Percentiles rank a stretch among this genome's conserved stretches.
Evolutionary conservation across 1,139 yeast genomes (phyloP).

Genomic region (Casaregolazyma lundiana): DNA sequence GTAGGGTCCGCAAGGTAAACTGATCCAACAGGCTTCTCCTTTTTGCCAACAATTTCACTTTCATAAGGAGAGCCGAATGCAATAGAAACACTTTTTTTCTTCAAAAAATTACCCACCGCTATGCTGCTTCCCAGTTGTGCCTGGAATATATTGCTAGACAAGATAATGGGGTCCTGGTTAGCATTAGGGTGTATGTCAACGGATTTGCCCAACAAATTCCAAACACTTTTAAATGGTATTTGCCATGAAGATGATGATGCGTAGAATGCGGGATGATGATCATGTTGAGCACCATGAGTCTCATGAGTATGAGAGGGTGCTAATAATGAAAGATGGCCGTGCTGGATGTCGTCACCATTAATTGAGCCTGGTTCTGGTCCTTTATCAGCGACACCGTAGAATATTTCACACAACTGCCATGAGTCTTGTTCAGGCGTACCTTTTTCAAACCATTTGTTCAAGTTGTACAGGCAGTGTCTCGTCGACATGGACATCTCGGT

Average conservation of each 20-base stretch:
- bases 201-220: not conserved
- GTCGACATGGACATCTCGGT: slow-evolving; percentile 42
- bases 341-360: slow-evolving; percentile 1
- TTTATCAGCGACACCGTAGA: slow-evolving; percentile 24
- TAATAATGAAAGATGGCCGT: not conserved
- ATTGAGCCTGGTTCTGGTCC: slow-evolving; percentile 4
- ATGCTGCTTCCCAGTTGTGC: slow-evolving; percentile 41
- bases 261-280: not conserved
- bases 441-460: slow-evolving; percentile 41
- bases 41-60: slow-evolving; percentile 8
- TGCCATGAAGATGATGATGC: not conserved
- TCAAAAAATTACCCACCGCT: slow-evolving; percentile 38
- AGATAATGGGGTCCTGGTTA: slow-evolving; percentile 15
- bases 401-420: slow-evolving; percentile 43
- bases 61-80: slow-evolving; percentile 51
- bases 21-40: slow-evolving; percentile 20
- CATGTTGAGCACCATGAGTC: not conserved
- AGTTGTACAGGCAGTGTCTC: slow-evolving; percentile 35
- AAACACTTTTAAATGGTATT: not conserved
- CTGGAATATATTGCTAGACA: slow-evolving; percentile 24
- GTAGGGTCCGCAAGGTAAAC: slow-evolving; percentile 18
- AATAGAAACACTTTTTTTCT: slow-evolving; percentile 32
- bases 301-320: not conserved
- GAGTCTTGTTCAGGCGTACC: slow-evolving; percentile 31
- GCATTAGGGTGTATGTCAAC: slow-evolving; percentile 2